Evolutionary conservation across 257 asterid genomes (phyloP).

Genomic region (Striga asiatica): DNA sequence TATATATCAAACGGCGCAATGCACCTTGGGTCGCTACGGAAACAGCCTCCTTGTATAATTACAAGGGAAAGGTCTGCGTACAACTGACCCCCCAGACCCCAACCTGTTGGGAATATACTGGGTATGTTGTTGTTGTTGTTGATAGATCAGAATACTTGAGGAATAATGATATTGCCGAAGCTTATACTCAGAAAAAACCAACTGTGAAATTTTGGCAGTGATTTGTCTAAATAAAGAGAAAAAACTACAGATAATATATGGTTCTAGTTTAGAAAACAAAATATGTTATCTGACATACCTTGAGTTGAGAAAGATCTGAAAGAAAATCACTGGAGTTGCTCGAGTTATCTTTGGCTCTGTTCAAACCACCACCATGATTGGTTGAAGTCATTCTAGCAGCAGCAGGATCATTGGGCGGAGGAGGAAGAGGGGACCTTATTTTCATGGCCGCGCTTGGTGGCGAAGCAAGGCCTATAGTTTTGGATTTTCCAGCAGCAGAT

Average conservation of each 20-base stretch:
- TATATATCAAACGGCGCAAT: no score
- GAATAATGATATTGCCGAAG: not conserved
- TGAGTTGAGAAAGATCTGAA: constrained; percentile 74
- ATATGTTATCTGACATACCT: constrained; percentile 56
- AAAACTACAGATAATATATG: not conserved
- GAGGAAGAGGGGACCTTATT: constrained; percentile 86
- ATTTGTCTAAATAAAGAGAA: not conserved
- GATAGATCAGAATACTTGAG: not conserved
- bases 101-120: no score
- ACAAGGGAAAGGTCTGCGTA: no score
- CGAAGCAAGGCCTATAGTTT: constrained; percentile 62
- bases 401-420: constrained; percentile 78
- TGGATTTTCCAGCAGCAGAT: constrained; percentile 61
- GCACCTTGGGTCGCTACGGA: no score
- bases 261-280: not conserved
- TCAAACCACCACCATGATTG: constrained; percentile 16
- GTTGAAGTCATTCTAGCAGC: constrained; percentile 32
- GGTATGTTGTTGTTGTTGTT: no score
- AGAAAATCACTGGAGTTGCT: constrained; percentile 39
- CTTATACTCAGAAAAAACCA: not conserved
- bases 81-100: no score
- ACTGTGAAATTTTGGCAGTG: not conserved
- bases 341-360: constrained; percentile 37
- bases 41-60: no score
- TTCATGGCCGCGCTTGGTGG: constrained; percentile 62